Evolutionary conservation across 768 basidiomycete species (phyloP), one percentile per base, ranked within the genome.

Genomic region (Tylopilus sp.): DNA sequence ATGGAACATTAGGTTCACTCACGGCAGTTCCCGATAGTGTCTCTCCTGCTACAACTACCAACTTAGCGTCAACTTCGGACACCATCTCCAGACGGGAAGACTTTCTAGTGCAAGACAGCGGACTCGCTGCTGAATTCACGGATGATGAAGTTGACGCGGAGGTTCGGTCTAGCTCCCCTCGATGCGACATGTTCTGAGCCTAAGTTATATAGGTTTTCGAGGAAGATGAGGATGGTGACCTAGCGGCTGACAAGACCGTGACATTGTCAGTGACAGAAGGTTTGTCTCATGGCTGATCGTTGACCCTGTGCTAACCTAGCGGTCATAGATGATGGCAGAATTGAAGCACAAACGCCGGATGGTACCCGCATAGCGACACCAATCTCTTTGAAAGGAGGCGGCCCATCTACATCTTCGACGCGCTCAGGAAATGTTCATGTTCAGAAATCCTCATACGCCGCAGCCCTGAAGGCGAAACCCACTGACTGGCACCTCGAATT

Each of bases 401-500:
- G 64, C 19, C 65, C 68, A 13, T 54, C 72, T 68, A 65, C 45
- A 73, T 29, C 68, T 47, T 59, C 68, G 46, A 43, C 65, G 28
- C 64, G 67, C 11, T 71, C 70, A 11, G 64, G 71, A 13, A 68
- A 73, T 33, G 56, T 64, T 19, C 62, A 73, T 33, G 56, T 64
- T 19, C 62, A 65, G 40, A 75, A 79, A 58, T 75, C 80, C 0
- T 98, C 97, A 2, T 99, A 99, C 68, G 97, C 97, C 28, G 87
- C 93, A 4, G 95, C 95, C 13, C 78, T 98, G 52, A 97, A 93
- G 72, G 76, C 92, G 0, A 93, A 92, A 64, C 94, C 96, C 5
- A 84, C 82, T 16, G 96, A 98, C 64, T 99, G 93, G 92, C 95
- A 99, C 68, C 83, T 98, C 47, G 89, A 97, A 70, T 98, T 99